Evolutionary conservation across 768 basidiomycete genomes (phyloP).

Genomic region (Kwoniella botswanensis): DNA sequence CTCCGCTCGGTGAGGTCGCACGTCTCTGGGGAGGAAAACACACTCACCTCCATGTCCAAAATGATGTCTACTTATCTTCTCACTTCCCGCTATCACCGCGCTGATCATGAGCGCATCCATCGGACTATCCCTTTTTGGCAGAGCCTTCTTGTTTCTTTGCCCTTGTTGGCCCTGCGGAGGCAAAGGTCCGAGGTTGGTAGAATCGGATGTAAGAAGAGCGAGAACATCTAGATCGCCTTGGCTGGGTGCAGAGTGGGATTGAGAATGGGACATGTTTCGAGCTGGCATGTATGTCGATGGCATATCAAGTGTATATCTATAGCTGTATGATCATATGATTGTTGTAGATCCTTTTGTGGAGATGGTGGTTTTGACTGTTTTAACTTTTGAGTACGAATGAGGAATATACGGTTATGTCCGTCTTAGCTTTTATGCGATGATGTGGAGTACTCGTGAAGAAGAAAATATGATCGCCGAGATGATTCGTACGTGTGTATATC

Average conservation of each 20-base stretch:
- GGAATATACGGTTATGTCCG: not conserved
- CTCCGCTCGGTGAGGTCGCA: no score
- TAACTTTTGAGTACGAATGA: not conserved
- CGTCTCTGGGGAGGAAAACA: no score
- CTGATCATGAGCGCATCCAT: slow-evolving; percentile 54
- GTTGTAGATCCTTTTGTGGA: not conserved
- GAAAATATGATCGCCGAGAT: not conserved
- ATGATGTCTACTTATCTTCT: slow-evolving; percentile 54
- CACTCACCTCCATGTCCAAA: slow-evolving; percentile 53
- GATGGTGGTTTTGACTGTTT: not conserved
- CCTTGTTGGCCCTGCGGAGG: slow-evolving; percentile 15
- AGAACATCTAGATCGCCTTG: slow-evolving; percentile 69
- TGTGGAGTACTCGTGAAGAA: not conserved
- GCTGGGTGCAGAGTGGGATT: slow-evolving; percentile 32
- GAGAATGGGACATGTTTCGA: slow-evolving; percentile 4
- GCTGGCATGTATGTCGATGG: slow-evolving; percentile 2
- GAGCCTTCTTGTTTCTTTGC: slow-evolving; percentile 21
- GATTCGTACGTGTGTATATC: not conserved
- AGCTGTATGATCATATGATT: no score
- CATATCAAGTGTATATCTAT: not conserved
- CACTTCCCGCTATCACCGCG: slow-evolving; percentile 55
- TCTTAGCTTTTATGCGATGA: not conserved
- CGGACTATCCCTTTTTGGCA: slow-evolving; percentile 47
- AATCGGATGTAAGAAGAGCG: slow-evolving; percentile 68
- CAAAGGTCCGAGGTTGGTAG: slow-evolving; percentile 54